phyloP scores from a whole-genome alignment of 805 yeast species.

The Candida easanensis region DNA sequence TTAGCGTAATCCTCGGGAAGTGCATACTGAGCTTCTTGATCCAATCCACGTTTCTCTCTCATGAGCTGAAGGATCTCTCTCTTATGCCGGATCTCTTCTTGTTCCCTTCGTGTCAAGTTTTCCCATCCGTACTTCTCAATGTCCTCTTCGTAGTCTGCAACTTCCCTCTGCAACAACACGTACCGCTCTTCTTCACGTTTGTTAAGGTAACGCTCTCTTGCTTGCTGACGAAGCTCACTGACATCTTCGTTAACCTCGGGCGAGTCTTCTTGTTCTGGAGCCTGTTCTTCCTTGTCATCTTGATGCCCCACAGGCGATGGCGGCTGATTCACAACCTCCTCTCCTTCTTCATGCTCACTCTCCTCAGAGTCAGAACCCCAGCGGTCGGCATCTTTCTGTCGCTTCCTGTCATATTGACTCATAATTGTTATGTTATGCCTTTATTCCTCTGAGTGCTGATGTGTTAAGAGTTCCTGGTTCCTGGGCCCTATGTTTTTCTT shows the following conservation, averaged over 20 bases:
- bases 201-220: constrained; percentile 47
- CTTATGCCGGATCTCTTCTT: constrained; percentile 48
- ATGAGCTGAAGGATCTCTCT: constrained; percentile 46
- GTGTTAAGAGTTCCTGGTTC: too few species aligned
- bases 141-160: constrained; percentile 47
- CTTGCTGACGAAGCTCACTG: constrained; percentile 40
- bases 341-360: constrained; percentile 3
- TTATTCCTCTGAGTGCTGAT: too few species aligned
- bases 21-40: constrained; percentile 39
- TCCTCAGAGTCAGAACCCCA: constrained; percentile 25
- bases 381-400: constrained; percentile 16
- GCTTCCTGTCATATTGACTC: constrained; percentile 7
- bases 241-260: constrained; percentile 6
- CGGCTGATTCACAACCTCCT: too few species aligned
- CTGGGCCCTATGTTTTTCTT: too few species aligned
- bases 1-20: constrained; percentile 59
- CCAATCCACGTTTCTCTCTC: constrained; percentile 34
- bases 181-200: constrained; percentile 48
- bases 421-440: background rate
- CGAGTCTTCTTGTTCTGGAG: too few species aligned
- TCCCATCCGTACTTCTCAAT: constrained; percentile 53
- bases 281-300: too few species aligned
- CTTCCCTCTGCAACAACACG: constrained; percentile 42
- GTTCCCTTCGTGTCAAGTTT: constrained; percentile 45
- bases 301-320: background rate